Base-by-base conservation (phyloP, 140 eudicot genomes). In the Anethum foeniculum region DNA sequence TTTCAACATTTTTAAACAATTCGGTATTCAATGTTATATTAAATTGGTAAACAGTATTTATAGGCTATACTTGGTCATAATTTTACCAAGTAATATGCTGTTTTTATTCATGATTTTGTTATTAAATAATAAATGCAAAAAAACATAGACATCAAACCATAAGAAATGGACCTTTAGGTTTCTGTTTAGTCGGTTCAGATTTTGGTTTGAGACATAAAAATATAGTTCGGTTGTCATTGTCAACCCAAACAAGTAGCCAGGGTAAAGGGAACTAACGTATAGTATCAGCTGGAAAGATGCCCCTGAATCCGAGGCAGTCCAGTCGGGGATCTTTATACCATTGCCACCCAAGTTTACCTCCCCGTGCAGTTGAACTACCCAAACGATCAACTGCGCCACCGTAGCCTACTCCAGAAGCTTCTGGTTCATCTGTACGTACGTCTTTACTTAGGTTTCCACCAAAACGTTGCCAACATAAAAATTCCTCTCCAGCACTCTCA, bases 381-480 rank as follows among this genome's bases (percentile, higher is more conserved):
- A 96, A 83, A 0, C 41, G 83, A 74, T 93, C 98, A 32, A 88
- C 77, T 1, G 79, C 80, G 38, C 92, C 96, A 79, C 98, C 98
- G 87, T 86, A 91, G 36, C 97, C 98, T 4, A 93, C 88, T 34
- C 89, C 78, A 88, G 86, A 83, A 79, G 89, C 89, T 81, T 86
- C 93, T 13, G 94, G 88, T 56, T 89, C 96, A 77, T 92, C 93
- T 49, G 88, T 62, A 23, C 90, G 81, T 4, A 77, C 34, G 27
- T 85, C 83, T 25, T 84, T 65, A 51, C 56, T 81, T 64, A 90
- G 85, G 25, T 87, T 78, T 12, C 77, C 84, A 78, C 99, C 97
- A 80, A 83, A 92, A 16, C 96, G 82, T 69, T 95, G 97, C 97
- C 99, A 95, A 82, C 99, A 95, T 74, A 84, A 84, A 78, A 90